phyloP scores from a whole-genome alignment of 805 yeast species.

The Saccharomycopsis sp. region DNA sequence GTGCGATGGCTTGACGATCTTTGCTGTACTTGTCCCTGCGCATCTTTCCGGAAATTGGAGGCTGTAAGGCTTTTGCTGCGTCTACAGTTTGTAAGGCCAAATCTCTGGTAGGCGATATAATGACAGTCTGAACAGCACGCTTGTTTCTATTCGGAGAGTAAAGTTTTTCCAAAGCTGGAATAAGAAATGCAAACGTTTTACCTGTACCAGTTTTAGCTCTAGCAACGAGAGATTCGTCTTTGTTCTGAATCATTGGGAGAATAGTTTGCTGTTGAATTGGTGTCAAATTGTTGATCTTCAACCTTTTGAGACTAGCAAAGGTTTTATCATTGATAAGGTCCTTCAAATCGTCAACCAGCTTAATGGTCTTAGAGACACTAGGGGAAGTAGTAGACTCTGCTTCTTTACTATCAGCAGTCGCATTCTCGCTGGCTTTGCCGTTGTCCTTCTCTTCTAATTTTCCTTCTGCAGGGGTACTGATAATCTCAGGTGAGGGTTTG shows the following conservation, averaged over 20 bases:
- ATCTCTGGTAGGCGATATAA: constrained; percentile 88
- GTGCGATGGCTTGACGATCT: constrained; percentile 23
- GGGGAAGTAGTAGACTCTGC: not conserved
- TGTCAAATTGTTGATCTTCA: constrained; percentile 36
- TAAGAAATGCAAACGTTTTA: constrained; percentile 81
- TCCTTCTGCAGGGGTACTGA: not conserved
- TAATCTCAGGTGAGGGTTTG: not conserved
- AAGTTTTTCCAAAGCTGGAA: constrained; percentile 48
- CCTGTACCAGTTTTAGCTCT: constrained; percentile 96
- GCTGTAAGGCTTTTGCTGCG: constrained; percentile 40
- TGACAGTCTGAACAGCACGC: constrained; percentile 46
- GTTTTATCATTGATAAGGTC: not conserved
- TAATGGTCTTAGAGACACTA: not conserved
- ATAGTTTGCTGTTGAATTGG: constrained; percentile 64
- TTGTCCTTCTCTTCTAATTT: not conserved
- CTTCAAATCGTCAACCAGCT: not conserved
- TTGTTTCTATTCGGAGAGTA: constrained; percentile 28
- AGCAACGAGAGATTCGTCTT: constrained; percentile 63
- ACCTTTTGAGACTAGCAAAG: not conserved
- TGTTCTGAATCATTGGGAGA: constrained; percentile 44
- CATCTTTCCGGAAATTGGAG: constrained; percentile 22
- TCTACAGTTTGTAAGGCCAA: constrained; percentile 79
- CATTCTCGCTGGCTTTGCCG: not conserved
- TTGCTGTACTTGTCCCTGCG: constrained; percentile 24
- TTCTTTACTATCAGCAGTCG: not conserved